Evolutionary conservation across 192 early-diverging fungal genomes (phyloP).

Genomic region (Helicostylum pulchrum): DNA sequence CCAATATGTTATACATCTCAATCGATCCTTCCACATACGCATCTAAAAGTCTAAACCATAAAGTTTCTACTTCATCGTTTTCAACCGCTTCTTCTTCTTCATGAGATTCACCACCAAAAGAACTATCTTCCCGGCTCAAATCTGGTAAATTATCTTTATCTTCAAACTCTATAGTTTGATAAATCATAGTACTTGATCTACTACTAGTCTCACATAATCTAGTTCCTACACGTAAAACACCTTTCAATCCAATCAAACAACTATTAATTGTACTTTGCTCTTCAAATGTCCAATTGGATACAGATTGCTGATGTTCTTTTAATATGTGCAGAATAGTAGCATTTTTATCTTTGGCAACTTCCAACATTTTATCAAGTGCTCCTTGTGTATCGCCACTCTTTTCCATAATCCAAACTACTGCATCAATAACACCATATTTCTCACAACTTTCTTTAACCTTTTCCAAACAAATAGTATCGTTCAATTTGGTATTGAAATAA

Average conservation of each 20-base stretch:
- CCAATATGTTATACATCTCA: conserved; percentile 32
- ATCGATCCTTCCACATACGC: conserved; percentile 56
- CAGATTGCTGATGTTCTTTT: neutral
- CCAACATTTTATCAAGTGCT: conserved; percentile 51
- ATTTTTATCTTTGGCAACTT: conserved; percentile 50
- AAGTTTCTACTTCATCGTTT: conserved; percentile 47
- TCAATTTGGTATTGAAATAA: conserved; percentile 51
- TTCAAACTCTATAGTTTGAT: conserved; percentile 16
- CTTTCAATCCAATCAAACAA: conserved; percentile 49
- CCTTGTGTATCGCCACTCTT: conserved; percentile 50
- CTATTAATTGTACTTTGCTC: conserved; percentile 46
- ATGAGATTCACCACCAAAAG: neutral
- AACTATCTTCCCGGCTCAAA: neutral
- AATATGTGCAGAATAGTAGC: conserved; percentile 38
- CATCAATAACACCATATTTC: conserved; percentile 49
- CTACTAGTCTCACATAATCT: conserved; percentile 53
- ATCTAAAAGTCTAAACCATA: conserved; percentile 58
- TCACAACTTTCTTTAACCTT: conserved; percentile 48
- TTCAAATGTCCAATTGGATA: conserved; percentile 44
- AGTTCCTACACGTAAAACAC: conserved; percentile 56
- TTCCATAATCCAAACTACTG: conserved; percentile 62
- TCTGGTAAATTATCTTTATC: neutral
- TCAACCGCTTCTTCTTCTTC: conserved; percentile 17
- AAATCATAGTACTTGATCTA: conserved; percentile 27
- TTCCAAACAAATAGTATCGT: conserved; percentile 18